Evolutionary conservation across 768 basidiomycete species (phyloP), one percentile per base, ranked within the genome.

Genomic region (Rhodotorula kratochvilovae): DNA sequence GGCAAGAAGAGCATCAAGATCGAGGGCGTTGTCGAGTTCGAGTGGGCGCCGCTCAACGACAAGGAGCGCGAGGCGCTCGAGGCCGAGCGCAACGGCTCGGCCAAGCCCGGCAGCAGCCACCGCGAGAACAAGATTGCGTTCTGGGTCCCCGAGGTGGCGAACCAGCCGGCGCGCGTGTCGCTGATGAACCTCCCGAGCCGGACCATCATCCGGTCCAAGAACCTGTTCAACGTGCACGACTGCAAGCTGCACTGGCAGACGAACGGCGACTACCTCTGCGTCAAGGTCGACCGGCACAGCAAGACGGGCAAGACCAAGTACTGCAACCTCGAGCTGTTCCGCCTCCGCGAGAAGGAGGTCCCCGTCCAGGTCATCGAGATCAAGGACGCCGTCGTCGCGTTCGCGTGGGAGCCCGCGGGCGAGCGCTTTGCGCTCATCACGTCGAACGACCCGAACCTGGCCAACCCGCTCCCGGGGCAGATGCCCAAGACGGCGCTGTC

Each of bases 231-330:
- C 79, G 96, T 99, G 65, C 88, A 92, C 5, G 95, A 97, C 85
- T 97, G 95, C 81, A 96, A 96, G 82, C 85, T 99, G 54, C 89
- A 90, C 81, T 99, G 92, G 93, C 96, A 99, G 83, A 95, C 93
- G 78, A 90, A 93, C 79, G 96, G 95, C 46, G 93, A 98, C 81
- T 98, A 91, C 83, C 86, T 99, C 25, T 98, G 96, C 78, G 95
- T 98, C 81, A 97, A 96, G 82, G 96, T 99, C 66, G 96, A 98
- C 82, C 89, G 95, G 61, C 93, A 96, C 80, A 94, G 93, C 35
- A 98, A 98, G 83, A 95, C 95, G 10, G 96, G 95, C 82, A 98
- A 98, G 83, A 93, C 93, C 8, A 92, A 90, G 42, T 97, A 92
- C 83, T 95, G 94, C 81, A 99, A 97, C 81, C 84, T 99, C 71